Percentiles rank a stretch among this genome's conserved stretches.
These are phyloP conservation scores for Magnusiomyces sp. DNA, from an alignment of 1,139 yeast genomes.

Conservation along the genomic window DNA sequence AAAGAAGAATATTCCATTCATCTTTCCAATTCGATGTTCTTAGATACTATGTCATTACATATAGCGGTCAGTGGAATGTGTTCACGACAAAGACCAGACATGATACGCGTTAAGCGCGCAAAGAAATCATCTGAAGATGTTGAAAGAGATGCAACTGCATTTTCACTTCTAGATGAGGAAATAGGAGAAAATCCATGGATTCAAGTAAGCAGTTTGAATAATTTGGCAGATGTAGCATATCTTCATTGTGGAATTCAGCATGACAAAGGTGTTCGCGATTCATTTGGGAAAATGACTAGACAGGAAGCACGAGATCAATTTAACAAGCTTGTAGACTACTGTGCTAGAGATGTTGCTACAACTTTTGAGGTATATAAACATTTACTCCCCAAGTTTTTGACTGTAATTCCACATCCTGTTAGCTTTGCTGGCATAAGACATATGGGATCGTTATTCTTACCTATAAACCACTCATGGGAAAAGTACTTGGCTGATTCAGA, in stretches of 20 bases:
- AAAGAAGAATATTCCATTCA: constrained; percentile 70
- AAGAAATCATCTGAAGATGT: constrained; percentile 16
- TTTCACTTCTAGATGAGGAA: constrained; percentile 1
- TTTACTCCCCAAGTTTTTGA: constrained; percentile 59
- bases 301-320: constrained; percentile 49
- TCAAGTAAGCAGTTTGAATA: constrained; percentile 64
- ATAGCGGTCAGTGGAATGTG: constrained; percentile 89
- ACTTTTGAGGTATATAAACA: constrained; percentile 64
- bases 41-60: constrained; percentile 92
- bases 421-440: constrained; percentile 82
- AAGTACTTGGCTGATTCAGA: constrained; percentile 66
- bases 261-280: constrained; percentile 59
- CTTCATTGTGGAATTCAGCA: constrained; percentile 69
- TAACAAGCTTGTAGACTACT: constrained; percentile 58
- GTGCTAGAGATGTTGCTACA: constrained; percentile 75
- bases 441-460: constrained; percentile 68
- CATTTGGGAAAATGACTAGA: constrained; percentile 50
- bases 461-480: constrained; percentile 71
- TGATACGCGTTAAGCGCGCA: constrained; percentile 44
- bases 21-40: constrained; percentile 61
- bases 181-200: constrained; percentile 59
- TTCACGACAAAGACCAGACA: constrained; percentile 77
- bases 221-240: constrained; percentile 70
- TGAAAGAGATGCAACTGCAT: constrained; percentile 6
- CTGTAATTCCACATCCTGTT: constrained; percentile 85